Evolutionary conservation across 306 rosid species (phyloP), one percentile per base, ranked within the genome.

Genomic region (Sechiopsis laciniata): DNA sequence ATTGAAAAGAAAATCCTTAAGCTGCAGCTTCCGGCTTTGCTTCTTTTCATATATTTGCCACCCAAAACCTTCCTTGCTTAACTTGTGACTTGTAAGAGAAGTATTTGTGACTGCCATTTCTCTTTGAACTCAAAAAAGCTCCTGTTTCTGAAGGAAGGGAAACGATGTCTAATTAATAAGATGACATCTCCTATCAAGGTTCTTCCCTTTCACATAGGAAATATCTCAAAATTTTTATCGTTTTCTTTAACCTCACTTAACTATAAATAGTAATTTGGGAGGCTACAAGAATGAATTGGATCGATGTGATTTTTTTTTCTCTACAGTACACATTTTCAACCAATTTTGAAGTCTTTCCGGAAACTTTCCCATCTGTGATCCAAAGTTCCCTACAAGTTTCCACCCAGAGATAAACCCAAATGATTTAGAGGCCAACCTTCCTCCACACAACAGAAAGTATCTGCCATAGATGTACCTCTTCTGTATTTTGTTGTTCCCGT

Each of bases 181-280:
- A 63, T 63, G 50, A 19, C 32, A 56, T 20, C 61, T 56, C 29
- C 51, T 50, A 63, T 37, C 51, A 17, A 37, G 52, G 26, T 37
- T 0, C 32, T n/a, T 52, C 16, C 29, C 14, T 20, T 16, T 40
- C 71, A 37, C 71, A 37, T 64, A 17, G 52, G 37, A 37, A n/a
- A 7, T 63, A 32, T 32, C 68, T 61, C 68, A 32, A 61, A 29
- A 61, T 59, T 59, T 58, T 59, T 32, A 61, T 29, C 7, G 19
- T 29, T 29, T 61, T 15, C 46, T 35, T 32, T 9, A 62, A 50
- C 22, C 14, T 32, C 13, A 61, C 21, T 15, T 62, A 32, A 32
- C 50, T 20, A 46, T 16, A n/a, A 16, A n/a, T 9, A 63, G 70
- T 35, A 16, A 16, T 35, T 63, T 35, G 70, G 20, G 70, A 35